Base-by-base conservation (phyloP, 1,284 basidiomycete genomes). In the Vanrija sp. region DNA sequence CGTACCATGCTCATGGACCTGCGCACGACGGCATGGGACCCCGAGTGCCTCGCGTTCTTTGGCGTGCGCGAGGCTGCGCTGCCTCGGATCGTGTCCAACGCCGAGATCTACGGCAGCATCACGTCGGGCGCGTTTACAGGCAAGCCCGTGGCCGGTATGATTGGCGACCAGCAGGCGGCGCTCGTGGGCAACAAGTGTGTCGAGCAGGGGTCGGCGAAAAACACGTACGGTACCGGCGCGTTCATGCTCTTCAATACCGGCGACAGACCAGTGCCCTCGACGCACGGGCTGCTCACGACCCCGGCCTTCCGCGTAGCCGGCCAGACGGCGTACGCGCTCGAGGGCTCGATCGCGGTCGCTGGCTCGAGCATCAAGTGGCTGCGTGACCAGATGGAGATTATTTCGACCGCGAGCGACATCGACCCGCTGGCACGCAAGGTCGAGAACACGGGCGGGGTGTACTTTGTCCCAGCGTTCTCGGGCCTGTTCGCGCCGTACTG, bases 131-230 rank as follows among this genome's bases (percentile, higher is more conserved):
- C 85, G 1, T 80, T 98, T 54, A 79, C 82, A 59, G 90, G 87
- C 42, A 80, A 93, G 12, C 85, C 85, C 31, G 89, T 98, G 50
- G 91, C 86, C 24, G 95, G 94, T 36, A 84, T 98, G 48, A 85
- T 95, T 12, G 95, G 95, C 25, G 95, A 98, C 73, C 95, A 98
- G 78, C 95, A 98, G 76, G 94, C 89, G n/a, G 95, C 95, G 14
- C 79, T 98, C 23, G 85, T 98, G 45, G 95, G 95, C 1, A 97
- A 98, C 80, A 97, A 97, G 75, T 97, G 93, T 67, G 73, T 97
- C 49, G 78, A 71, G 42, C 78, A 82, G 60, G 92, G 92, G 20
- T 87, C 94, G 71, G 90, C 90, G 2, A 95, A 95, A 77, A 93
- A 89, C 75, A 96, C 92, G 3, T 95, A 92, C 66, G 92, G 94